phyloP scores from a whole-genome alignment of 164 flowering plant species.

The Piper betle region DNA sequence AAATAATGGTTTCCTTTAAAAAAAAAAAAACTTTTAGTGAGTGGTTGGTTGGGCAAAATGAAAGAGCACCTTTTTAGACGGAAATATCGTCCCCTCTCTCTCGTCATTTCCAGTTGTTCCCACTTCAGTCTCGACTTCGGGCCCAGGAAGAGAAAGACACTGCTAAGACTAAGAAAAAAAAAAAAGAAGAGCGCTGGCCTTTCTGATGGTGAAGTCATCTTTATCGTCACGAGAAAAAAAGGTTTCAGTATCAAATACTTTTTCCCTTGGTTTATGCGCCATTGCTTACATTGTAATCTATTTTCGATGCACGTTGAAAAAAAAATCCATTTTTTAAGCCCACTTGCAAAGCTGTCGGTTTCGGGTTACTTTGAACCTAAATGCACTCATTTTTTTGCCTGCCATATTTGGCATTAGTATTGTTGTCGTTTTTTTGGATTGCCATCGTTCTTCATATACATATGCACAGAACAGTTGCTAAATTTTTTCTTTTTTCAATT shows the following conservation, averaged over 20 bases:
- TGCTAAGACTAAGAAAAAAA: not conserved
- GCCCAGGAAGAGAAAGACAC: slow-evolving; percentile 4
- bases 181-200: not conserved
- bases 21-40: too few relatives aligned
- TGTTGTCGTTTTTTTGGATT: too few relatives aligned
- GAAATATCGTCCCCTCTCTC: not conserved
- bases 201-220: slow-evolving; percentile 4
- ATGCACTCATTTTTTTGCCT: not conserved
- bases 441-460: too few relatives aligned
- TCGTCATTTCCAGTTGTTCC: slow-evolving; percentile 7
- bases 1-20: too few relatives aligned
- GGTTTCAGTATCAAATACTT: not conserved
- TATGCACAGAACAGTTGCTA: too few relatives aligned
- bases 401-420: too few relatives aligned
- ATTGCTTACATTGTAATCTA: slow-evolving; percentile 3
- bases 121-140: not conserved
- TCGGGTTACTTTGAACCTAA: not conserved
- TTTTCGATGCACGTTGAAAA: not conserved
- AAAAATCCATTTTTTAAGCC: too few relatives aligned
- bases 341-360: not conserved
- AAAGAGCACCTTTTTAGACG: slow-evolving; percentile 1
- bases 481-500: too few relatives aligned
- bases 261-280: not conserved
- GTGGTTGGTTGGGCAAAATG: not conserved
- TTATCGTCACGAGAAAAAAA: not conserved